phyloP scores from a whole-genome alignment of 2,329 filamentous ascomycete genomes.

The Sarocladium kiliense region DNA sequence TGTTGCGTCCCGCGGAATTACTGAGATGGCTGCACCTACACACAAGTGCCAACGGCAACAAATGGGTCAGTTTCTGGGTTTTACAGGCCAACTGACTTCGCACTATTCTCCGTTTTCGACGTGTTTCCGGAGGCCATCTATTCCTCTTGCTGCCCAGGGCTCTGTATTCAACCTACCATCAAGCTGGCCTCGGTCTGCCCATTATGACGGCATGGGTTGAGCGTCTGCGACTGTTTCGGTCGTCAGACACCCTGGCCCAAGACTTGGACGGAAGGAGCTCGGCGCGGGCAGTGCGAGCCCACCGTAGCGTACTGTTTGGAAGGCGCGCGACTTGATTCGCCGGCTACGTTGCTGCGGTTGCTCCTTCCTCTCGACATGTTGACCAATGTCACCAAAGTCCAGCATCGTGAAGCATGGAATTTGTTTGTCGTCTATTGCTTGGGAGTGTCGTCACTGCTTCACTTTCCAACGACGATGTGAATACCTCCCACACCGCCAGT shows the following conservation, averaged over 20 bases:
- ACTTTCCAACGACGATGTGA: background rate
- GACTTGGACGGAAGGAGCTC: conserved; percentile 1
- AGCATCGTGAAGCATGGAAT: background rate
- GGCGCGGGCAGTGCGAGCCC: background rate
- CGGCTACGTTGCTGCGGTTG: background rate
- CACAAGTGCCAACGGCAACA: no score
- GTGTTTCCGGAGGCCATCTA: no score
- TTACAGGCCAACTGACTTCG: no score
- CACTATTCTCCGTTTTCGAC: no score
- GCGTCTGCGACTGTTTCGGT: background rate
- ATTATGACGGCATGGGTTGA: conserved; percentile 1
- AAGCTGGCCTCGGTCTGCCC: background rate
- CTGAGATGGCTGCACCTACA: background rate
- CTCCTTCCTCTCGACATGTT: no score
- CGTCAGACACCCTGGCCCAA: background rate
- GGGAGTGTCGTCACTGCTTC: no score
- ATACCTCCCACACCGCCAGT: background rate
- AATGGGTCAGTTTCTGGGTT: no score
- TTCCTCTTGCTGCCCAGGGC: no score
- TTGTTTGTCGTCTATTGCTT: background rate
- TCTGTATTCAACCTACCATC: background rate
- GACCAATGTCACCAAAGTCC: no score
- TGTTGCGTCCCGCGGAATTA: background rate
- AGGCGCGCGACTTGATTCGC: background rate
- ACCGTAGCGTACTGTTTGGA: background rate